Base-by-base conservation (phyloP, 306 rosid species). In the Astragalus membranaceus region DNA sequence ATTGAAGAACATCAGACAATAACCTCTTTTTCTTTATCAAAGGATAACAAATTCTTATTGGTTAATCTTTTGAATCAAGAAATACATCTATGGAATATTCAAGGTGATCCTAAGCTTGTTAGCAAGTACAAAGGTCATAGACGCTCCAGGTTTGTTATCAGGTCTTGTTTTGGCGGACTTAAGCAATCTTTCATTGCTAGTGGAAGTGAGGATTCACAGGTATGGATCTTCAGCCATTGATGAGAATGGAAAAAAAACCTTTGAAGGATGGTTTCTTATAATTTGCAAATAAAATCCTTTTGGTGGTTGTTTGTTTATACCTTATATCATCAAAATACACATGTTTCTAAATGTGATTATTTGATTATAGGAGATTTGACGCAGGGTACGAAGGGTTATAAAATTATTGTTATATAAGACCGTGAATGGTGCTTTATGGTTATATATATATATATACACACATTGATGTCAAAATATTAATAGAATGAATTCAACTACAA, bases 151-250 rank as follows among this genome's bases (percentile, higher is more conserved):
- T 95, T 87, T 80, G 20, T 95, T 73, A 88, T 95, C 74, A 85
- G 96, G 79, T 91, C 99, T 41, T 95, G 99, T 83, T 95, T 95
- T 62, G 99, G 99, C 60, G 99, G 99, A 68, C 85, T 85, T 33
- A 81, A 86, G 41, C 88, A 95, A 87, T 82, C 91, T 74, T 95
- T 95, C 76, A 74, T 95, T 85, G 99, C 97, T 73, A 89, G 97
- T 67, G 99, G 99, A 73, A 89, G 99, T 83, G 99, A 95, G 91
- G 99, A 95, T 77, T 95, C 99, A 60, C 97, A 85, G 99, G 99
- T 91, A 91, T 69, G 64, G 35, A 74, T 77, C 76, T 73, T 79
- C 7, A 30, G 42, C 43, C 39, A 5, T 64, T 33, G 33, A 49
- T 62, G 13, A 15, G 30, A 75, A 71, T 9, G 46, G 46, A 52